These are phyloP conservation scores for Themeda triandra DNA, from an alignment of 176 grass and related monocot genomes.

Conservation along the genomic window DNA sequence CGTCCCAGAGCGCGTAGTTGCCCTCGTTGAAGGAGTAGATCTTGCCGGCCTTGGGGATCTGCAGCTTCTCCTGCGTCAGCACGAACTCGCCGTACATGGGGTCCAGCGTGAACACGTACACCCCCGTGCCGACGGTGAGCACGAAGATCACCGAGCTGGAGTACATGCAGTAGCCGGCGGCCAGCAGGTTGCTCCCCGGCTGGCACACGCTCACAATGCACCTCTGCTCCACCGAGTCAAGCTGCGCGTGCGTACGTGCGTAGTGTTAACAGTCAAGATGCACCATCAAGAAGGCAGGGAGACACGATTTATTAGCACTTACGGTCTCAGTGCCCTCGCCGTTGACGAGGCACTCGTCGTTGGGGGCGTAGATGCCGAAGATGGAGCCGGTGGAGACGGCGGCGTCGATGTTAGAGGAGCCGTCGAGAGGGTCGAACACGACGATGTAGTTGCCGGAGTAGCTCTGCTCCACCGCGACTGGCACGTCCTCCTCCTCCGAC, in stretches of 20 bases:
- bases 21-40: conserved; percentile 98
- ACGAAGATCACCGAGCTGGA: conserved; percentile 99
- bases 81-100: conserved; percentile 99
- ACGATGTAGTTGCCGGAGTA: conserved; percentile 99
- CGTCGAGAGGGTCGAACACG: conserved; percentile 94
- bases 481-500: conserved; percentile 98
- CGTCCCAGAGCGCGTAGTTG: conserved; percentile 95
- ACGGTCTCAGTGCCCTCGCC: conserved; percentile 42
- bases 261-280: neutral
- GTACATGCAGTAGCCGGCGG: conserved; percentile 99
- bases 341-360: conserved; percentile 87
- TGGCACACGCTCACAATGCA: conserved; percentile 99
- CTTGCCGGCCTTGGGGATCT: conserved; percentile 84
- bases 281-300: neutral
- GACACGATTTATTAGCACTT: neutral
- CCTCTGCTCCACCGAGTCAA: conserved; percentile 62
- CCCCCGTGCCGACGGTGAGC: conserved; percentile 82
- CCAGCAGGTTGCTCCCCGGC: conserved; percentile 87
- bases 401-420: conserved; percentile 98
- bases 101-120: conserved; percentile 95
- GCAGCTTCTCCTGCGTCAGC: conserved; percentile 85
- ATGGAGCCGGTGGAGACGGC: conserved; percentile 98
- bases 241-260: conserved; percentile 25
- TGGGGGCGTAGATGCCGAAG: conserved; percentile 96
- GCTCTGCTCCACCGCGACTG: conserved; percentile 87